These are phyloP conservation scores for Xerocomellus chrysenteron DNA, from an alignment of 768 basidiomycete species.

Conservation along the genomic window DNA sequence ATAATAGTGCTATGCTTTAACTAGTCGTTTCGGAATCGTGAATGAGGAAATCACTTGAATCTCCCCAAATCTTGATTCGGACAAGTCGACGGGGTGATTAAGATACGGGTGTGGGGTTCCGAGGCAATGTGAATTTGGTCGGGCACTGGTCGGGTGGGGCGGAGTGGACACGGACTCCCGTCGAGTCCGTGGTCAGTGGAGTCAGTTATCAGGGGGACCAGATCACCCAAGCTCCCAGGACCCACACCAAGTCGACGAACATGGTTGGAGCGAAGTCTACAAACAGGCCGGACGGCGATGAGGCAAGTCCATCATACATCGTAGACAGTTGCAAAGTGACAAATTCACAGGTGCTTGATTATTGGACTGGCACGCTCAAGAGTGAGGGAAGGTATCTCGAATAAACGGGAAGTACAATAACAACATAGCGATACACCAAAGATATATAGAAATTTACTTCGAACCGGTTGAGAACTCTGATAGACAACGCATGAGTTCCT, in stretches of 20 bases:
- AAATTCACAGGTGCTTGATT: background rate
- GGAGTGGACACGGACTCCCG: background rate
- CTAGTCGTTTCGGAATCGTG: no score
- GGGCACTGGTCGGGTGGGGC: no score
- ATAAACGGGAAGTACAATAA: conserved; percentile 33
- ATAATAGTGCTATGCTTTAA: no score
- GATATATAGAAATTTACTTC: conserved; percentile 40
- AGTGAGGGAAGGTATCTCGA: conserved; percentile 28
- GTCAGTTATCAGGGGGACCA: no score
- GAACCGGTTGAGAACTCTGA: conserved; percentile 62
- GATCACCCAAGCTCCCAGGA: background rate
- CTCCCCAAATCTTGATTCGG: no score
- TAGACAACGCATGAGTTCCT: conserved; percentile 12
- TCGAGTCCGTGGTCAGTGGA: background rate
- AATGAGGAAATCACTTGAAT: no score
- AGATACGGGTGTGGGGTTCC: no score
- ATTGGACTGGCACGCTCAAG: background rate
- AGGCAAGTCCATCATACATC: no score
- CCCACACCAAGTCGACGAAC: background rate
- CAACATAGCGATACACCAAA: conserved; percentile 34
- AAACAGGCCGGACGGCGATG: no score
- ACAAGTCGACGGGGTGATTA: no score
- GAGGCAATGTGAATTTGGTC: no score
- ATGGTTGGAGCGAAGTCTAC: no score
- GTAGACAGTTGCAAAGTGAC: background rate